Percentiles rank a stretch among this genome's conserved stretches.
phyloP scores from a whole-genome alignment of 1,284 basidiomycete genomes.

The Pseudozyma sp. region DNA sequence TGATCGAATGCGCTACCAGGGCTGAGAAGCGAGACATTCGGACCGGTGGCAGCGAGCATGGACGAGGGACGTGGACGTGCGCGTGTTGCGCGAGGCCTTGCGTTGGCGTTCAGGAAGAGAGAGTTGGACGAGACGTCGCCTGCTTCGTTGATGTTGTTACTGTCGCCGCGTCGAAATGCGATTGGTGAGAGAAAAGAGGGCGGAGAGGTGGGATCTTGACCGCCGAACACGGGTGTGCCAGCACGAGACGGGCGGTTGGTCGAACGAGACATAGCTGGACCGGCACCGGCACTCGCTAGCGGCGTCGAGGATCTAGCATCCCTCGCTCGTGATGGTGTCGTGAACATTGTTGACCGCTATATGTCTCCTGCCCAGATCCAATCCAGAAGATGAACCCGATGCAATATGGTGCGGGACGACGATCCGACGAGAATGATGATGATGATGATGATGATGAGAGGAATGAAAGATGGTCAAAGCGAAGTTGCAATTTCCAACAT shows the following conservation, averaged over 20 bases:
- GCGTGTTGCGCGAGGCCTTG: constrained; percentile 15
- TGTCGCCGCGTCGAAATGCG: constrained; percentile 13
- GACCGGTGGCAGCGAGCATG: constrained; percentile 30
- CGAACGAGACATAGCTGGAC: constrained; percentile 16
- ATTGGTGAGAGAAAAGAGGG: constrained; percentile 22
- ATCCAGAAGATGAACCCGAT: neutral
- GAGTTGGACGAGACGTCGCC: constrained; percentile 34
- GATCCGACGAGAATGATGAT: neutral
- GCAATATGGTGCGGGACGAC: too few relatives aligned
- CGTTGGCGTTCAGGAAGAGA: constrained; percentile 13
- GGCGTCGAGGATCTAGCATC: constrained; percentile 40
- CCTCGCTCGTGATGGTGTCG: constrained; percentile 38
- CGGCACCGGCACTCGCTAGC: constrained; percentile 11
- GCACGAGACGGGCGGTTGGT: constrained; percentile 29
- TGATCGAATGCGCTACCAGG: constrained; percentile 25
- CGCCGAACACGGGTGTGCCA: constrained; percentile 38
- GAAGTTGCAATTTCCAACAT: constrained; percentile 6
- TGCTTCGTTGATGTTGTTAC: constrained; percentile 5
- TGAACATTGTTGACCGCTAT: constrained; percentile 27
- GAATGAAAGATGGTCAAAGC: constrained; percentile 33
- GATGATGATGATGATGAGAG: constrained; percentile 1
- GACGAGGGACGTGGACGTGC: constrained; percentile 38
- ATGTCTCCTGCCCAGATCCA: neutral
- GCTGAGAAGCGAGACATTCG: constrained; percentile 32
- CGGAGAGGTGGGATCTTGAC: constrained; percentile 31